Evolutionary conservation across 805 yeast genomes (phyloP), one percentile per base, ranked within the genome.

Genomic region (Candida sphagnicola): DNA sequence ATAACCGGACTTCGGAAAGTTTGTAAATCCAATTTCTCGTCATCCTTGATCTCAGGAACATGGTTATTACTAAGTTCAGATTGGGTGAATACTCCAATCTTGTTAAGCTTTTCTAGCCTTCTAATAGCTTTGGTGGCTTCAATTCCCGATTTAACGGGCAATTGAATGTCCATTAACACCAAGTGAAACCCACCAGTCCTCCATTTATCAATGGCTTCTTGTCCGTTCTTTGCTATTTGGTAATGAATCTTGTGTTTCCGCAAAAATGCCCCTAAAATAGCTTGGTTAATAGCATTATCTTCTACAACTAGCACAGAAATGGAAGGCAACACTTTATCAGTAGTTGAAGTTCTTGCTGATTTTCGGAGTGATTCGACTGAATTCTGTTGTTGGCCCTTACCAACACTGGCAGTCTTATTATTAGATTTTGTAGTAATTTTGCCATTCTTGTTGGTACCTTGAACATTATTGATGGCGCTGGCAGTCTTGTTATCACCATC

Each of bases 201-300:
- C 98, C 98, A 93, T 61, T 82, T 85, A 46, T 89, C 95, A 2
- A 93, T 77, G 1, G 99, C 99, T 54, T 93, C 98, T 50, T 82
- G 79, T 19, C 99, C 99, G 50, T 89, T 91, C 42, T 85, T 83
- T 4, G 98, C 98, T 32, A 89, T 81, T 44, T 82, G 82, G 47
- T 82, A 88, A 31, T 82, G 83, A 21, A 93, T 90, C 41, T 85
- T 78, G 53, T 91, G 91, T 46, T 87, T 84, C 48, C 88, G 75
- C 59, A 93, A 69, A 52, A 89, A 91, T 12, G 95, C 85, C 13
- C 90, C 93, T 57, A 93, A 70, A 71, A 93, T 90, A 35, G 86
- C 85, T 63, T 87, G 95, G 62, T 93, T 93, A 53, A 93, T 90
- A 26, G 89, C 82, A 61, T 93, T 93, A 69, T 93, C 99, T 60